Percentiles rank a stretch among this genome's conserved stretches.
Evolutionary conservation across 106 monocot species (phyloP).

Genomic region (Dioscorea alata): DNA sequence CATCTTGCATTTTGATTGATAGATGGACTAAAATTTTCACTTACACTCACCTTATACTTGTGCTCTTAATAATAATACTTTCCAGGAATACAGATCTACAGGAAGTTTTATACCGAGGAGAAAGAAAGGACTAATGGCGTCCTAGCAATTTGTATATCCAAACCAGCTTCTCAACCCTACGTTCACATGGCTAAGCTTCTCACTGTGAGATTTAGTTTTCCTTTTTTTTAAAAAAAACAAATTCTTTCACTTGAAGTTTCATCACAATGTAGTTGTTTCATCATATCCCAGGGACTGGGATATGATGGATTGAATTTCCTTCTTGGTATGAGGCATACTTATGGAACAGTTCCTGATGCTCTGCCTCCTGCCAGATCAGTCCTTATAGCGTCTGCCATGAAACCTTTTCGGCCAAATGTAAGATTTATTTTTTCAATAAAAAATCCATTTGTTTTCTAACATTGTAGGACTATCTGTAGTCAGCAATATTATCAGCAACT

Average conservation of each 20-base stretch:
- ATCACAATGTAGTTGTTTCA: background rate
- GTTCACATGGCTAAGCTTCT: conserved; percentile 45
- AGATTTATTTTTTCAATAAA: conserved; percentile 13
- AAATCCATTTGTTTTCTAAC: background rate
- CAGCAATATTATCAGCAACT: no score
- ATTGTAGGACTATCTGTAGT: no score
- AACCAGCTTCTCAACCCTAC: conserved; percentile 56
- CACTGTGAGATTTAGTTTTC: conserved; percentile 37
- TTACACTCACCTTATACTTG: background rate
- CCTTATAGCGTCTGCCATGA: conserved; percentile 52
- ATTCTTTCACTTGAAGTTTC: background rate
- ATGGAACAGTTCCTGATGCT: conserved; percentile 57
- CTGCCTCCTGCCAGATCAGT: conserved; percentile 72
- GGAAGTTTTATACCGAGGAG: conserved; percentile 84
- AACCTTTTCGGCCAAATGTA: conserved; percentile 57
- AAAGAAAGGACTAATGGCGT: conserved; percentile 71
- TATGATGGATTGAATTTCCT: conserved; percentile 69
- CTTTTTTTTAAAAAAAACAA: background rate
- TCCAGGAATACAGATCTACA: conserved; percentile 74
- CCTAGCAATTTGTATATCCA: conserved; percentile 73
- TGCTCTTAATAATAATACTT: background rate
- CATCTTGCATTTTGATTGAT: no score
- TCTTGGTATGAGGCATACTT: conserved; percentile 67
- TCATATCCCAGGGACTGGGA: conserved; percentile 35
- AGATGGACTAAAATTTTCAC: background rate